phyloP scores from a whole-genome alignment of 495 filamentous ascomycete genomes.

The Penicillium odoratum region DNA sequence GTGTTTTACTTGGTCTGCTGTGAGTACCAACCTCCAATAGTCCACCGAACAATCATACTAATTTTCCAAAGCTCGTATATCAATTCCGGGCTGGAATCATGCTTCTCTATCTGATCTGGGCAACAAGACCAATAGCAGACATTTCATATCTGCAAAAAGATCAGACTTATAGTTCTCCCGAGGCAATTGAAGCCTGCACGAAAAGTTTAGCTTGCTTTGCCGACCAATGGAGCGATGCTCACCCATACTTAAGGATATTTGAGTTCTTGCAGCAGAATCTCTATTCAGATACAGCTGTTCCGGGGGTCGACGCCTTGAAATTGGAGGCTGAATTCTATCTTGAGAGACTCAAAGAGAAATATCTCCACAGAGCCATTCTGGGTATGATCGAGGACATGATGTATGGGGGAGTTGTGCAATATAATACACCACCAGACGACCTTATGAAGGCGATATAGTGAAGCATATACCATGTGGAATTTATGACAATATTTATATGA shows the following conservation, averaged over 20 bases:
- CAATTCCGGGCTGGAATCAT: conserved; percentile 34
- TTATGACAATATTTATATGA: neutral
- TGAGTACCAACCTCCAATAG: conserved; percentile 12
- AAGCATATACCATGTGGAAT: neutral
- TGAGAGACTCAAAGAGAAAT: conserved; percentile 27
- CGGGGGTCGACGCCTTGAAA: neutral
- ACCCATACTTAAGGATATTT: conserved; percentile 27
- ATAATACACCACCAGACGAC: conserved; percentile 8
- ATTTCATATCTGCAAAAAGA: conserved; percentile 5
- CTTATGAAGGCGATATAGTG: conserved; percentile 13
- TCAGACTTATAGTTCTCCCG: conserved; percentile 15
- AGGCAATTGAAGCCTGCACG: conserved; percentile 26
- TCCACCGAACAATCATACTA: neutral
- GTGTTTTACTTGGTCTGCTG: conserved; percentile 40
- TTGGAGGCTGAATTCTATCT: conserved; percentile 22
- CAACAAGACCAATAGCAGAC: conserved; percentile 15
- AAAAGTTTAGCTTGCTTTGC: conserved; percentile 28
- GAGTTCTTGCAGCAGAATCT: conserved; percentile 23
- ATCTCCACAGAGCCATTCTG: conserved; percentile 32
- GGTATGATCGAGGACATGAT: conserved; percentile 38
- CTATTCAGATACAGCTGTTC: neutral
- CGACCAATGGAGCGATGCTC: conserved; percentile 30
- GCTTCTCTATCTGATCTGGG: conserved; percentile 36
- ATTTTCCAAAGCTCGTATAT: conserved; percentile 29
- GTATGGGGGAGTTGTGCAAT: conserved; percentile 16